Evolutionary conservation across 2,329 filamentous ascomycete genomes (phyloP), one percentile per base, ranked within the genome.

Genomic region (Colletotrichum plurivorum): DNA sequence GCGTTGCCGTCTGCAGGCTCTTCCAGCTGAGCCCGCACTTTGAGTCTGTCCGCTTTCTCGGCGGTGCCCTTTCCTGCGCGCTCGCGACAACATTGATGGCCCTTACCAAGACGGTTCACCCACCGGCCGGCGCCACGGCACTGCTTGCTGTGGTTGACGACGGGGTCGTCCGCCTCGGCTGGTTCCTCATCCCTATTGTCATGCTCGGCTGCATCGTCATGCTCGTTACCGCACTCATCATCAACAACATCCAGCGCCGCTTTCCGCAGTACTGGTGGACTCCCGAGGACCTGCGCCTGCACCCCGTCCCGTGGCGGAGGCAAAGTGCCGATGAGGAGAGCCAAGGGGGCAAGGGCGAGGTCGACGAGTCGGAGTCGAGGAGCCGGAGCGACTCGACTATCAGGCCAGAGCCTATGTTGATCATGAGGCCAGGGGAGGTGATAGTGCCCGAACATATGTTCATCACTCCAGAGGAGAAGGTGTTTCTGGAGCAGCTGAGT

Each of bases 201-300:
- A 61, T 91, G 45, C 79, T 94, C 22, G 89, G 88, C 4, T 87
- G 84, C 55, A 76, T 78, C 0, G 77, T 94, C 55, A 92, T 94
- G 87, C 79, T 92, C 36, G 79, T 73, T 1, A 85, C 88, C 2
- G 92, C 91, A 0, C 79, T 93, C 57, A 36, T 93, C 6, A 73
- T 93, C 67, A 93, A 94, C 75, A 94, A 94, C 71, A 80, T 93
- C 2, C 88, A 92, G 75, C 83, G 90, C 9, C 83, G 84, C 18
- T 94, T 89, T 71, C 92, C 92, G 0, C 71, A 87, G 2, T 94
- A 93, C 76, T 94, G 92, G 92, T 93, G 89, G 89, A 87, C 88
- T 1, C 82, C 87, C 1, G 78, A 75, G 36, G 76, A 80, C 18
- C 27, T 71, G 0, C 51, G 59, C 46, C 16, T 51, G 5, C 56